Evolutionary conservation across 169 alveolate species (phyloP).

Genomic region (Cryptosporidium xiaoi): DNA sequence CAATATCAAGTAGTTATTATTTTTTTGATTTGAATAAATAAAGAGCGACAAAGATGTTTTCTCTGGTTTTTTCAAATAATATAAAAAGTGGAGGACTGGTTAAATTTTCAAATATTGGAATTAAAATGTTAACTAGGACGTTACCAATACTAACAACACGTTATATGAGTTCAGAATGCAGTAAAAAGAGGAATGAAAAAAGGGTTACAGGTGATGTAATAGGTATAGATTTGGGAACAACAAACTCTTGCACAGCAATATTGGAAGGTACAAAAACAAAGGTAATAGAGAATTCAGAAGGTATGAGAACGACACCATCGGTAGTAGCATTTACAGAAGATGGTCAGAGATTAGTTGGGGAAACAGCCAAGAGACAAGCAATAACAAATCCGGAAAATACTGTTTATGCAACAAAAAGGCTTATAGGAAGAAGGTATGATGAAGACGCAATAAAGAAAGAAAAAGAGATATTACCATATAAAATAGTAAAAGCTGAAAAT

Average conservation of each 20-base stretch:
- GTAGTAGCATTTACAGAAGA: slow-evolving; percentile 97
- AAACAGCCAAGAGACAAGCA: slow-evolving; percentile 97
- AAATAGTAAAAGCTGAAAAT: slow-evolving; percentile 94
- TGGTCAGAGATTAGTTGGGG: slow-evolving; percentile 95
- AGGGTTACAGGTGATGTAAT: slow-evolving; percentile 90
- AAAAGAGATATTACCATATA: slow-evolving; percentile 94
- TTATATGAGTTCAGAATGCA: slow-evolving; percentile 58
- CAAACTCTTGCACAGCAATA: slow-evolving; percentile 98
- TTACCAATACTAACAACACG: slow-evolving; percentile 33
- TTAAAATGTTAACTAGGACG: slow-evolving; percentile 11
- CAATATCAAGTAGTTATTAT: too few relatives aligned
- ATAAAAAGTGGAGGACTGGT: slow-evolving; percentile 16
- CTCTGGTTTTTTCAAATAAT: too few relatives aligned
- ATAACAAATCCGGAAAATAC: slow-evolving; percentile 97
- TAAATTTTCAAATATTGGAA: slow-evolving; percentile 7
- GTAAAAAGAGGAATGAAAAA: slow-evolving; percentile 1
- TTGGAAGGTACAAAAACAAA: slow-evolving; percentile 97
- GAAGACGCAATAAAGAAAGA: slow-evolving; percentile 97
- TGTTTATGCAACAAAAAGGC: slow-evolving; percentile 94
- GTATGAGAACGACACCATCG: slow-evolving; percentile 98
- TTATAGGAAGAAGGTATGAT: slow-evolving; percentile 95
- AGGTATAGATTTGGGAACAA: slow-evolving; percentile 99
- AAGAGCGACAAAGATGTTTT: too few relatives aligned
- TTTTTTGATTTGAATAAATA: too few relatives aligned
- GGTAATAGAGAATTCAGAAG: slow-evolving; percentile 96